Evolutionary conservation across 192 early-diverging fungal species (phyloP).

Genomic region (Globomyces pollinis-pini): DNA sequence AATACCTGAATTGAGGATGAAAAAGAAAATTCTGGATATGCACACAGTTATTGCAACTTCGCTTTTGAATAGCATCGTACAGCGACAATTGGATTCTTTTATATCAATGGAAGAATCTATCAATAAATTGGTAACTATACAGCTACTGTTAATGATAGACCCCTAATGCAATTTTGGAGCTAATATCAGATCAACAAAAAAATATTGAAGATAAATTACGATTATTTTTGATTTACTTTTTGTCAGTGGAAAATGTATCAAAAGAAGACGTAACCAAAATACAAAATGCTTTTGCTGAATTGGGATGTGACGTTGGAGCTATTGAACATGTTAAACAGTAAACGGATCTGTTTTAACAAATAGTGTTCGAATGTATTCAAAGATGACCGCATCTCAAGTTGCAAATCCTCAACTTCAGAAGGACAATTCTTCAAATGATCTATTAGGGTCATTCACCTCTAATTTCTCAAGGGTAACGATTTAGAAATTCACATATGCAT

Average conservation of each 20-base stretch:
- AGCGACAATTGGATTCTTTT: slow-evolving; percentile 86
- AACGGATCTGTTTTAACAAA: slow-evolving; percentile 11
- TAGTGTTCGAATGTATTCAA: slow-evolving; percentile 9
- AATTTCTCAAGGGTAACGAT: slow-evolving; percentile 38
- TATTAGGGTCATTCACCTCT: slow-evolving; percentile 38
- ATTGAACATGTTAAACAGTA: slow-evolving; percentile 81
- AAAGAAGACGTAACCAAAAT: slow-evolving; percentile 80
- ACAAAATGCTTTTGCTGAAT: slow-evolving; percentile 65
- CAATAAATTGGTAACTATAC: slow-evolving; percentile 51
- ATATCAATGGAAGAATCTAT: slow-evolving; percentile 92
- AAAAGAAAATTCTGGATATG: slow-evolving; percentile 91
- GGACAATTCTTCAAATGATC: slow-evolving; percentile 20
- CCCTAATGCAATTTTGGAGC: slow-evolving; percentile 71
- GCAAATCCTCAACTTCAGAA: not conserved
- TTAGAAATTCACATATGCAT: not conserved
- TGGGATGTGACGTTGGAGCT: slow-evolving; percentile 67
- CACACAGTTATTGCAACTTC: slow-evolving; percentile 97
- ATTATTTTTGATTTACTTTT: slow-evolving; percentile 79
- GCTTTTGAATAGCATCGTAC: slow-evolving; percentile 81
- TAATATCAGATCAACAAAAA: slow-evolving; percentile 75
- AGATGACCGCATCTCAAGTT: slow-evolving; percentile 7
- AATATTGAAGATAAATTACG: slow-evolving; percentile 82
- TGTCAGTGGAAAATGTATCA: slow-evolving; percentile 61
- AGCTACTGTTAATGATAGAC: slow-evolving; percentile 44
- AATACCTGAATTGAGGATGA: slow-evolving; percentile 90